Evolutionary conservation across 2,329 filamentous ascomycete species (phyloP).

Genomic region (Colletotrichum sp.): DNA sequence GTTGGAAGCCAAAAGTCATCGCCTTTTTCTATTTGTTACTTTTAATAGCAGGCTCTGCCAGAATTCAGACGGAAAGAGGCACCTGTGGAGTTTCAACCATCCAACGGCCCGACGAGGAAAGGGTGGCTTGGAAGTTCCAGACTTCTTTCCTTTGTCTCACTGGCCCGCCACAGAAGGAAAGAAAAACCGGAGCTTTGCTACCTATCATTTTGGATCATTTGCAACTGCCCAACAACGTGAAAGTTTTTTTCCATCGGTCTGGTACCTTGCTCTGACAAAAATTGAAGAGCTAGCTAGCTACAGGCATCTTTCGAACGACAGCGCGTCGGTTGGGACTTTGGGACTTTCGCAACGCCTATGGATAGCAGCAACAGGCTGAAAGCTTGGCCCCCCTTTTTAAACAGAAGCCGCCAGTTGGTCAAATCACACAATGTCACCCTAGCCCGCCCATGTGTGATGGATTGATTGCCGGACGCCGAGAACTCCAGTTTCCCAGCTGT

Average conservation of each 20-base stretch:
- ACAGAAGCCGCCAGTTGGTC: not conserved
- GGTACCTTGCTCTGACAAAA: not conserved
- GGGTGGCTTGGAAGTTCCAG: not conserved
- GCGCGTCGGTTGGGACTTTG: not conserved
- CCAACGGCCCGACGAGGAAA: not conserved
- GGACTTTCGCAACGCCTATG: not conserved
- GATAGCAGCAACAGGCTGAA: not conserved
- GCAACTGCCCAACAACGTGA: not conserved
- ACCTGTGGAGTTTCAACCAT: not conserved
- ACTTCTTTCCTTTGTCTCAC: not conserved
- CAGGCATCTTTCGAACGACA: not conserved
- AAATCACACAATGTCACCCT: not conserved
- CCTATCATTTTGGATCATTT: not conserved
- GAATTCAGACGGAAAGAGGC: not conserved
- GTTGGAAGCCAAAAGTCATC: not conserved
- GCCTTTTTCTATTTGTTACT: not conserved
- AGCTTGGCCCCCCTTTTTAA: not conserved
- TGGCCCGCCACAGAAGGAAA: not conserved
- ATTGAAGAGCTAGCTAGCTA: not conserved
- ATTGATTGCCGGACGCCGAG: conserved; percentile 9
- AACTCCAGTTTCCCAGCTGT: not conserved
- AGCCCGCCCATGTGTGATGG: not conserved
- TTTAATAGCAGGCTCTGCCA: not conserved
- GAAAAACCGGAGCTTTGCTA: not conserved
- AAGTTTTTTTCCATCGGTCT: not conserved